phyloP scores from a whole-genome alignment of 2,329 filamentous ascomycete species.

The Alternaria alternata region DNA sequence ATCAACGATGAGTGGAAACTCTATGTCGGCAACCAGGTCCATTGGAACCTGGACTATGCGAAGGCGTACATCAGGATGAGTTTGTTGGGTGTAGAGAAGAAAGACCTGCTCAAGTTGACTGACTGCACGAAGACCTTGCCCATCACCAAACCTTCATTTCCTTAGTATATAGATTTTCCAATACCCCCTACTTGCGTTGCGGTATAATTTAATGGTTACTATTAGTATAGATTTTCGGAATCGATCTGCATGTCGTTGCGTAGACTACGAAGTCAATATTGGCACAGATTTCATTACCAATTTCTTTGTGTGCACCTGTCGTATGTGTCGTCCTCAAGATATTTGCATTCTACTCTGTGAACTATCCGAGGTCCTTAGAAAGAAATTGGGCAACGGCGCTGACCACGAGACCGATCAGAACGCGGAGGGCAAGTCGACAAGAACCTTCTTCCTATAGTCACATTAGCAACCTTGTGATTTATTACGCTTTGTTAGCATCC shows the following conservation, averaged over 20 bases:
- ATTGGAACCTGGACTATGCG: conserved; percentile 45
- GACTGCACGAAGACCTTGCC: conserved; percentile 45
- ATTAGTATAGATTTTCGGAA: background rate
- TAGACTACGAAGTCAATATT: background rate
- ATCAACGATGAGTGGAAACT: conserved; percentile 35
- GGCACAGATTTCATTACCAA: background rate
- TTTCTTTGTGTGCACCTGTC: background rate
- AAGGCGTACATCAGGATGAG: conserved; percentile 46
- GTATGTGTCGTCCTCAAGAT: background rate
- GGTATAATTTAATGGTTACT: background rate
- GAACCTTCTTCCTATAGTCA: too few relatives aligned
- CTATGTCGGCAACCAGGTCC: conserved; percentile 40
- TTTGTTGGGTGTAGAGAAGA: conserved; percentile 36
- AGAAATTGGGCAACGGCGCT: background rate
- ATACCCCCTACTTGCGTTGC: background rate
- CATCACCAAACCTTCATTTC: conserved; percentile 17
- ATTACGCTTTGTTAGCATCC: background rate
- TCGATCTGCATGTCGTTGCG: background rate
- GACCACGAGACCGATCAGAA: background rate
- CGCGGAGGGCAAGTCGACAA: background rate
- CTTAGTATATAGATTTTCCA: conserved; percentile 3
- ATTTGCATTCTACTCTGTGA: background rate
- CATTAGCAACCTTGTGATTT: background rate
- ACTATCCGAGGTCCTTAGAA: too few relatives aligned
- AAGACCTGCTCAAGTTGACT: conserved; percentile 30